Percentiles rank a stretch among this genome's conserved stretches.
These are phyloP conservation scores for Astrothelium macrocarpum DNA, from an alignment of 495 filamentous ascomycete genomes.

Conservation along the genomic window DNA sequence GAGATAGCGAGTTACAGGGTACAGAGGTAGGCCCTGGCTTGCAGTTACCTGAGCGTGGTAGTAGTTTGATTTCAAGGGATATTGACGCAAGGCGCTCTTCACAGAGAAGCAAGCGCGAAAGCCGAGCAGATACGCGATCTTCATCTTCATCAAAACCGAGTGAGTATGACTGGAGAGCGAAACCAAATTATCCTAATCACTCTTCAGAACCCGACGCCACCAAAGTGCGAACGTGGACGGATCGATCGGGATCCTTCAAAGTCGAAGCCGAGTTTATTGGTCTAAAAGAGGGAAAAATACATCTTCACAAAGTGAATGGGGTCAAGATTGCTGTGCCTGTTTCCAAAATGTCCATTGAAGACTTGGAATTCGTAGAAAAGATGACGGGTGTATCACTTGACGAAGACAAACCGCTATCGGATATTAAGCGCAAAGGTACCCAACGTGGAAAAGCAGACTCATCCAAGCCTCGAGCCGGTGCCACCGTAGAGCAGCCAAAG, in stretches of 20 bases:
- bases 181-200: not conserved
- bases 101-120: constrained; percentile 65
- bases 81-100: constrained; percentile 49
- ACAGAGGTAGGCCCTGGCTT: constrained; percentile 72
- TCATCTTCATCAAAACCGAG: constrained; percentile 54
- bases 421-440: constrained; percentile 49
- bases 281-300: constrained; percentile 88
- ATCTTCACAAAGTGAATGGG: constrained; percentile 94
- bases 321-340: constrained; percentile 97
- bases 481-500: constrained; percentile 37
- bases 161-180: constrained; percentile 39
- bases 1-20: constrained; percentile 44
- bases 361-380: constrained; percentile 88
- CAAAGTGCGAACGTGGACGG: constrained; percentile 86
- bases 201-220: constrained; percentile 65
- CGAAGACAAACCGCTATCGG: constrained; percentile 89
- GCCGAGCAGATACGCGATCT: constrained; percentile 29
- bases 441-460: constrained; percentile 10
- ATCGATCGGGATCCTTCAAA: constrained; percentile 88
- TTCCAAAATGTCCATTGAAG: constrained; percentile 86
- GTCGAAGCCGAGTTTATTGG: constrained; percentile 97
- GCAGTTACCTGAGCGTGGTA: constrained; percentile 57
- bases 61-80: constrained; percentile 46
- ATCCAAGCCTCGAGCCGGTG: constrained; percentile 36
- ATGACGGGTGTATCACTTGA: constrained; percentile 80